These are phyloP conservation scores for Sporothrix brasiliensis DNA, from an alignment of 2,329 filamentous ascomycete genomes.

Conservation along the genomic window DNA sequence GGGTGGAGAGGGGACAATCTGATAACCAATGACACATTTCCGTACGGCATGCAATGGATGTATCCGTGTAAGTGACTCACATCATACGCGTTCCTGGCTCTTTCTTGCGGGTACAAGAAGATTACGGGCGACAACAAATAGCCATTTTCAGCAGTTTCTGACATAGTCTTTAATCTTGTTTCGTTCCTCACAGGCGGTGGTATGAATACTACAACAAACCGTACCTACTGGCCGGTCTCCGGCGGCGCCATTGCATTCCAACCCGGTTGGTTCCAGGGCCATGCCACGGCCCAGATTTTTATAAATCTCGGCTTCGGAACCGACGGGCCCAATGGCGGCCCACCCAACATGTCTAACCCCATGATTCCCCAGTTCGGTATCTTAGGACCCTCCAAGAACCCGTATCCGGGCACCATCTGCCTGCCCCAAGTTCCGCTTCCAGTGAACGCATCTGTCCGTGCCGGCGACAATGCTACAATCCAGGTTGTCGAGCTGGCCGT, in stretches of 20 bases:
- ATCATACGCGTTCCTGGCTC: not conserved
- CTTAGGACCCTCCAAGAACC: slow-evolving; percentile 74
- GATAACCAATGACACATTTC: slow-evolving; percentile 74
- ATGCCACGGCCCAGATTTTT: slow-evolving; percentile 79
- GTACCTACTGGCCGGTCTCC: slow-evolving; percentile 85
- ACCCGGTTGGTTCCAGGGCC: slow-evolving; percentile 94
- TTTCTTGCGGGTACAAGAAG: not conserved
- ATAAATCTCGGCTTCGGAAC: slow-evolving; percentile 87
- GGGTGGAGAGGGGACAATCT: slow-evolving; percentile 87
- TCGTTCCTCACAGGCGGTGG: slow-evolving; percentile 69
- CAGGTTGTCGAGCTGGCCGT: slow-evolving; percentile 82
- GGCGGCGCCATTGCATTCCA: slow-evolving; percentile 90
- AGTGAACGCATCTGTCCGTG: slow-evolving; percentile 66
- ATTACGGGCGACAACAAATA: not conserved
- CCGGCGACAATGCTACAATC: slow-evolving; percentile 88
- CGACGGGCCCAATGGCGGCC: slow-evolving; percentile 63
- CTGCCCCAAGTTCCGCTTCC: slow-evolving; percentile 87
- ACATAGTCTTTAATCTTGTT: slow-evolving; percentile 4
- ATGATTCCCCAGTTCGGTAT: slow-evolving; percentile 84
- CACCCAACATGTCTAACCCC: slow-evolving; percentile 81
- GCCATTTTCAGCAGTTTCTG: not conserved
- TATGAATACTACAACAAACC: slow-evolving; percentile 73
- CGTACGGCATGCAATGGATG: slow-evolving; percentile 92
- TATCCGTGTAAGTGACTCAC: slow-evolving; percentile 75
- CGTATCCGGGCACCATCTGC: slow-evolving; percentile 88